Evolutionary conservation across 2,329 filamentous ascomycete genomes (phyloP), one percentile per base, ranked within the genome.

Genomic region (Talaromyces sp.): DNA sequence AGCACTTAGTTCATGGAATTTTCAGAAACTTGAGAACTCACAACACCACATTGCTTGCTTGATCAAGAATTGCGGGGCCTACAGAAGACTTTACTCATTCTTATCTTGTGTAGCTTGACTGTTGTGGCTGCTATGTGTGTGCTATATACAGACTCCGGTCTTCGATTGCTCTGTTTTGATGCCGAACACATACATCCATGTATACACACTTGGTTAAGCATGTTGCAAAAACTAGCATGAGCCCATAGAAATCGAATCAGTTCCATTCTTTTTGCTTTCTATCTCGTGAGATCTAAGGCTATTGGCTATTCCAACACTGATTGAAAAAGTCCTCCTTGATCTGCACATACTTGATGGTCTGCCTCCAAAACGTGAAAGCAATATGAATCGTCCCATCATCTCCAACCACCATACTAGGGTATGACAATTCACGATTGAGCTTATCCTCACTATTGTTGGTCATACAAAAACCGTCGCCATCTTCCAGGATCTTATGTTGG

Each of bases 391-490:
- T 50, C 4, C 66, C 71, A 0, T 25, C 66, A 2, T 65, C 63
- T 7, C 67, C 65, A 21, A 78, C 67, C 0, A 72, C 65, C 35
- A 81, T 79, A 64, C 78, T 80, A 0, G 78, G 79, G 58, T 81
- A 81, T 25, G 77, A 79, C 37, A 81, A 52, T 62, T 81, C 79
- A 7, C 78, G 67, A 28, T 81, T 81, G 2, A 75, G 70, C 48
- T 77, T 76, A 0, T 77, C 71, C 9, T 70, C 69, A 0, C 76
- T 79, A 58, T 80, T 79, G 63, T 81, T 81, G 0, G 78, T 81
- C 69, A 80, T 73, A 57, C 79, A 81, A 28, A 76, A 80, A 0
- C 79, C 79, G 65, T 81, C 77, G 0, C 79, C 78, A 2, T 79
- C 78, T 48, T 81, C 77, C 0, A 81, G 64, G 4, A 79, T 70